Evolutionary conservation across 345 rosid genomes (phyloP).

Genomic region (Eutrema japonicum): DNA sequence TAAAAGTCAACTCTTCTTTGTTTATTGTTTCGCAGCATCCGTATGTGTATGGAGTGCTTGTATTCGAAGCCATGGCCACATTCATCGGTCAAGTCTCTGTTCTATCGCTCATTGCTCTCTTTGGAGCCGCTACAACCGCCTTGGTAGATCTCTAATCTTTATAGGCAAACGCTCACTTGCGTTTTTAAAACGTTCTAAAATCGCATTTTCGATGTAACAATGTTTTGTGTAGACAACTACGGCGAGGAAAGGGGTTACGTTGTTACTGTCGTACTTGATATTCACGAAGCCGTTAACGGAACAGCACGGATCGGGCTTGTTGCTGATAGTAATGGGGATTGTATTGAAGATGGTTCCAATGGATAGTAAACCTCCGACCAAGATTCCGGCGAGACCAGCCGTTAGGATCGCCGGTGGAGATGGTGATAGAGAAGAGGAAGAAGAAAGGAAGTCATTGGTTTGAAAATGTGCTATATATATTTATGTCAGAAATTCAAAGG

Average conservation of each 20-base stretch:
- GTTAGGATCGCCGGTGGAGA: constrained; percentile 26
- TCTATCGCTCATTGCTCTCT: constrained; percentile 86
- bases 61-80: constrained; percentile 97
- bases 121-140: constrained; percentile 96
- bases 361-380: constrained; percentile 43
- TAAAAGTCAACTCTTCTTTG: constrained; percentile 18
- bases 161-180: background rate
- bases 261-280: constrained; percentile 78
- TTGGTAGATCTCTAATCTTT: constrained; percentile 56
- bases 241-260: constrained; percentile 61
- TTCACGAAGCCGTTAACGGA: constrained; percentile 88
- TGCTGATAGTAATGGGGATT: constrained; percentile 81
- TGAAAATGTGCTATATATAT: constrained; percentile 29
- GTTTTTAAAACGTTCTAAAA: background rate
- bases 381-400: constrained; percentile 27
- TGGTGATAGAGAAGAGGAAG: constrained; percentile 45
- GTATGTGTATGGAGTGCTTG: constrained; percentile 82
- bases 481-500: constrained; percentile 16
- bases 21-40: constrained; percentile 66
- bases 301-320: constrained; percentile 75
- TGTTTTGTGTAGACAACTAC: constrained; percentile 43
- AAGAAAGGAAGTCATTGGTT: constrained; percentile 64
- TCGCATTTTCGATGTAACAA: background rate
- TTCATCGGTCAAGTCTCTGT: constrained; percentile 95
- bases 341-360: constrained; percentile 60